These are phyloP conservation scores for Carpinus viminea DNA, from an alignment of 306 rosid species.

Conservation along the genomic window DNA sequence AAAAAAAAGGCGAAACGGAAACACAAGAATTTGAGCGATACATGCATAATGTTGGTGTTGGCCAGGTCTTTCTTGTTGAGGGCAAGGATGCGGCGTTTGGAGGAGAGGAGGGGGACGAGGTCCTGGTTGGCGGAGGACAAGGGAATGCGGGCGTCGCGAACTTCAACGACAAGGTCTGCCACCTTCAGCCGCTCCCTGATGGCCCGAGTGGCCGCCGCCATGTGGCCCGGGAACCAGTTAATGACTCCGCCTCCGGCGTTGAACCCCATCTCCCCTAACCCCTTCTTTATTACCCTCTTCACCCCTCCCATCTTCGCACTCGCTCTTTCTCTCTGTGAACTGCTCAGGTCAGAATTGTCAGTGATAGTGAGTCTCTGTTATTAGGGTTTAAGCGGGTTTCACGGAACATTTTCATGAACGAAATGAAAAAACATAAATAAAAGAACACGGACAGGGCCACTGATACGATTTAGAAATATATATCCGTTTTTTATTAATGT, in stretches of 20 bases:
- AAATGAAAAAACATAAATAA: too few relatives aligned
- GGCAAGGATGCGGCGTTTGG: slow-evolving; percentile 72
- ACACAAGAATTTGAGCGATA: slow-evolving; percentile 14
- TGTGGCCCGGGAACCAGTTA: slow-evolving; percentile 95
- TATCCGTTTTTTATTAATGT: too few relatives aligned
- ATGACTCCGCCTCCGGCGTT: slow-evolving; percentile 66
- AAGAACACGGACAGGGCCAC: too few relatives aligned
- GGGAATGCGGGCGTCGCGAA: slow-evolving; percentile 84
- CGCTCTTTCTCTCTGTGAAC: neutral
- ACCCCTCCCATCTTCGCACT: slow-evolving; percentile 42
- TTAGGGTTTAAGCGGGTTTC: neutral
- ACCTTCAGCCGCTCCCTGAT: slow-evolving; percentile 72
- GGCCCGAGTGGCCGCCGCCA: slow-evolving; percentile 88
- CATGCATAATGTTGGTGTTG: slow-evolving; percentile 85
- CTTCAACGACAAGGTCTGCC: slow-evolving; percentile 84
- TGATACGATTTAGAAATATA: too few relatives aligned
- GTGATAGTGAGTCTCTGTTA: too few relatives aligned
- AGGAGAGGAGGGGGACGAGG: slow-evolving; percentile 65
- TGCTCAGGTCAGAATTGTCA: too few relatives aligned
- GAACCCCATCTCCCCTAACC: slow-evolving; percentile 80
- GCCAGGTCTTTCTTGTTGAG: slow-evolving; percentile 88
- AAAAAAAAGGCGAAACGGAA: neutral
- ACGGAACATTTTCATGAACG: too few relatives aligned
- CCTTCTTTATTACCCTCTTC: slow-evolving; percentile 58
- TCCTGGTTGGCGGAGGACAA: slow-evolving; percentile 71